Conservation (phyloP, 345 rosid species). For the Linum lewisii region DNA sequence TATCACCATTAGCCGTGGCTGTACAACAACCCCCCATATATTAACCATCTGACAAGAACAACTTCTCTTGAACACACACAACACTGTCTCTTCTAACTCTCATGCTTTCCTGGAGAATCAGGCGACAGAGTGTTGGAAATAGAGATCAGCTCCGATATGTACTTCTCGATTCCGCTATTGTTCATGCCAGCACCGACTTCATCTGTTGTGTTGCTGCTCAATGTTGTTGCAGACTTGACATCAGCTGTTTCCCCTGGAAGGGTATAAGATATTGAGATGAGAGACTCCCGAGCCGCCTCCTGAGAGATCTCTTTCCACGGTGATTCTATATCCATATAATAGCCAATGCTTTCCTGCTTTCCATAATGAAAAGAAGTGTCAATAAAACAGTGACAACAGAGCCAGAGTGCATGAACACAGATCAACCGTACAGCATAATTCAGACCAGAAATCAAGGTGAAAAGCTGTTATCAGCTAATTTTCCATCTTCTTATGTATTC, state of each 20-base stretch:
- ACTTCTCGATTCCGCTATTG: conserved; percentile 19
- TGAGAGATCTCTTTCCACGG: conserved; percentile 11
- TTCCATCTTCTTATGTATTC: no score
- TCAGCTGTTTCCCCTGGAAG: conserved; percentile 12
- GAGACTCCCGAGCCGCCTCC: conserved; percentile 24
- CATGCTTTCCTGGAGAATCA: neutral
- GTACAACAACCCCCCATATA: no score
- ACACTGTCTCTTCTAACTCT: neutral
- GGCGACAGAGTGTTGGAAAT: conserved; percentile 16
- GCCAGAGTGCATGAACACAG: neutral
- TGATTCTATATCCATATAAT: conserved; percentile 24
- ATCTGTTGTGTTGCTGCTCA: neutral
- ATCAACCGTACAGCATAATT: neutral
- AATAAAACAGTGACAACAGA: neutral
- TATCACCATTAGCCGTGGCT: no score
- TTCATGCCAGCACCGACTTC: neutral
- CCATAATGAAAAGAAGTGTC: neutral
- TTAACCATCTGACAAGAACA: no score
- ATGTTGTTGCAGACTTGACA: conserved; percentile 1
- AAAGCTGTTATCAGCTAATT: no score
- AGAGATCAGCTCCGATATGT: conserved; percentile 20
- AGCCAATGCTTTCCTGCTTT: neutral
- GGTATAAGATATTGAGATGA: conserved; percentile 18
- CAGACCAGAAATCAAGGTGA: no score
- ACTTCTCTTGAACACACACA: no score